A percentile compares a stretch with the other conserved stretches of the same genome.
These are phyloP conservation scores for Podila epicladia DNA, from an alignment of 192 early-diverging fungal species.

Conservation along the genomic window DNA sequence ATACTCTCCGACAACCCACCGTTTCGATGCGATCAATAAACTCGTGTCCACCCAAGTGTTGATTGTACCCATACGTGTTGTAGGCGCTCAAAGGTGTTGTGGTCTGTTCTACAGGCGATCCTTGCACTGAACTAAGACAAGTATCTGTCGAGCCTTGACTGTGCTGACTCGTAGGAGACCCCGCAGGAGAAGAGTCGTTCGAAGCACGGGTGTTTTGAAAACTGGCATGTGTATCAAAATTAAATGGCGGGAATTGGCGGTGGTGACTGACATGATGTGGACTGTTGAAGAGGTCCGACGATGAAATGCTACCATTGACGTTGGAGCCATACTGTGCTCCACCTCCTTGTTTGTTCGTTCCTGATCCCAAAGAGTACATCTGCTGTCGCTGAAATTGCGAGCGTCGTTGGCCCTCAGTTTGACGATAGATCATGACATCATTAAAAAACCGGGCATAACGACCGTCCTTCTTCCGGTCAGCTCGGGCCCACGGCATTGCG, in stretches of 20 bases:
- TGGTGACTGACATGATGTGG: slow-evolving; percentile 16
- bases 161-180: not conserved
- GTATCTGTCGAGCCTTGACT: slow-evolving; percentile 6
- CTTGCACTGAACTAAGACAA: slow-evolving; percentile 4
- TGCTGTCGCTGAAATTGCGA: slow-evolving; percentile 18
- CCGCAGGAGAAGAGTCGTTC: not conserved
- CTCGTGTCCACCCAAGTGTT: slow-evolving; percentile 66
- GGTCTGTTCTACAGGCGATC: not conserved
- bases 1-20: slow-evolving; percentile 67
- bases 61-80: slow-evolving; percentile 61
- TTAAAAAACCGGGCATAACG: slow-evolving; percentile 16
- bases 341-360: not conserved
- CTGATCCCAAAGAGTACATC: not conserved
- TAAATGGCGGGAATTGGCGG: slow-evolving; percentile 18
- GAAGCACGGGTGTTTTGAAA: not conserved
- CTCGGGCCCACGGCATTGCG: slow-evolving; percentile 48
- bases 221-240: not conserved
- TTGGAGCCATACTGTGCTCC: not conserved
- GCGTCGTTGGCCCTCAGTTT: slow-evolving; percentile 14
- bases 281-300: not conserved
- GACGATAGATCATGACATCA: slow-evolving; percentile 25
- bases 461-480: slow-evolving; percentile 33
- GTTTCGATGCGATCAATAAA: slow-evolving; percentile 77
- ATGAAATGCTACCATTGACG: not conserved
- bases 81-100: not conserved